phyloP scores from a whole-genome alignment of 805 yeast genomes.

The Pichia heedii region DNA sequence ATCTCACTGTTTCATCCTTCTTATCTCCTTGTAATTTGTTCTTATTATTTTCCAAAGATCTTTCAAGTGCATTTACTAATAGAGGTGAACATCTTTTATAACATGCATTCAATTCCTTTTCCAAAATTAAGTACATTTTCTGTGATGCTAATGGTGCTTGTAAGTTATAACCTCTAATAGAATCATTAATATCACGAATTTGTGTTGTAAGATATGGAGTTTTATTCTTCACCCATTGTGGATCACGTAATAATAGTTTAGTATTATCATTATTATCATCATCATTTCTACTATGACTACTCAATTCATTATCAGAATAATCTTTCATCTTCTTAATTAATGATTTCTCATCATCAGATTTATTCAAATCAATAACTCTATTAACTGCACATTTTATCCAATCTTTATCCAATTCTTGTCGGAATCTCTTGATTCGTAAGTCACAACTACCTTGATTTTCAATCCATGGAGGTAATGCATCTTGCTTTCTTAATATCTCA shows the following conservation, averaged over 20 bases:
- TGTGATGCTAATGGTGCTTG: constrained; percentile 59
- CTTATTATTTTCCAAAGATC: neutral
- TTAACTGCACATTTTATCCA: constrained; percentile 31
- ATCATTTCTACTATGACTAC: constrained; percentile 1
- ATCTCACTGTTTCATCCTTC: constrained; percentile 1
- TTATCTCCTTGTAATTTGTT: neutral
- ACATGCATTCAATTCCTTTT: constrained; percentile 35
- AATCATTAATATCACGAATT: constrained; percentile 36
- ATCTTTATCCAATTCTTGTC: constrained; percentile 33
- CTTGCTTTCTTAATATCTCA: constrained; percentile 65
- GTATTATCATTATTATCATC: neutral
- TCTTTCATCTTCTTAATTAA: constrained; percentile 10
- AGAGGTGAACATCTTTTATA: constrained; percentile 26
- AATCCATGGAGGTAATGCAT: constrained; percentile 84
- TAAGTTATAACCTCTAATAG: constrained; percentile 48
- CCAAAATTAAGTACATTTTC: constrained; percentile 38
- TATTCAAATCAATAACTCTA: constrained; percentile 21
- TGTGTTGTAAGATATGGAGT: constrained; percentile 25
- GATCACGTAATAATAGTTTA: constrained; percentile 10
- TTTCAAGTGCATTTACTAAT: constrained; percentile 16
- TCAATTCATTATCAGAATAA: constrained; percentile 17
- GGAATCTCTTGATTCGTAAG: constrained; percentile 36
- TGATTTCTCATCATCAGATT: constrained; percentile 14
- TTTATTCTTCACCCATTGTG: constrained; percentile 32
- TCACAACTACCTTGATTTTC: constrained; percentile 61